A percentile compares a stretch with the other conserved stretches of the same genome.
Conservation (phyloP, 2,329 filamentous ascomycete species). For the Epichloe amarillans region DNA sequence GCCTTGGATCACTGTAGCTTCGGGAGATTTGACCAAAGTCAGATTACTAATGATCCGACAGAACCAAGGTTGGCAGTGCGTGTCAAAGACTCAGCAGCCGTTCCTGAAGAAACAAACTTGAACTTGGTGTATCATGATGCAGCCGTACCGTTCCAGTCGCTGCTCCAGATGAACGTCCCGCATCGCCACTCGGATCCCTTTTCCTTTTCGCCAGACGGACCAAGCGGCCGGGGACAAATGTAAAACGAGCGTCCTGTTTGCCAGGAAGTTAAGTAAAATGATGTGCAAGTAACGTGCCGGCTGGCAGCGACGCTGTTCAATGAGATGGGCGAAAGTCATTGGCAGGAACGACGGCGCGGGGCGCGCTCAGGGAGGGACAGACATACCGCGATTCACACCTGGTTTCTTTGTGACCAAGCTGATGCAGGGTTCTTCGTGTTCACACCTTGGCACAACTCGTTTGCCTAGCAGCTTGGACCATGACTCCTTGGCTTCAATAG, state of each 20-base stretch:
- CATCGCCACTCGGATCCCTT: slow-evolving; percentile 78
- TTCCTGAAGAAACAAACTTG: too few relatives aligned
- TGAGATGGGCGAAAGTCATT: not conserved
- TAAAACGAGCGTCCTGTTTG: slow-evolving; percentile 46
- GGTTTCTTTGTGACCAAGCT: slow-evolving; percentile 76
- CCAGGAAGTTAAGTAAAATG: not conserved
- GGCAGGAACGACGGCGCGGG: too few relatives aligned
- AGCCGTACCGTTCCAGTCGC: slow-evolving; percentile 34
- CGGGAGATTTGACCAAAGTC: too few relatives aligned
- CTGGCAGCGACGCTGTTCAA: not conserved
- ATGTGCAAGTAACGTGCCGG: not conserved
- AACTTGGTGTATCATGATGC: not conserved
- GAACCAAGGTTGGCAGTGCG: too few relatives aligned
- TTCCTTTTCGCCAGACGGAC: slow-evolving; percentile 75
- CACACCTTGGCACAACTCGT: slow-evolving; percentile 62
- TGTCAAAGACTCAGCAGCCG: too few relatives aligned
- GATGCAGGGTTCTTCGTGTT: slow-evolving; percentile 80
- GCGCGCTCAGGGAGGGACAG: not conserved
- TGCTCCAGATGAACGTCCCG: slow-evolving; percentile 64
- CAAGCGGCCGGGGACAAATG: slow-evolving; percentile 58
- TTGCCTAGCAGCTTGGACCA: slow-evolving; percentile 79
- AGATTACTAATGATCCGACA: too few relatives aligned
- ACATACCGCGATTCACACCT: slow-evolving; percentile 62
- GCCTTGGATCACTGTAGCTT: too few relatives aligned
- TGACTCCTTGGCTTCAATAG: slow-evolving; percentile 60